A percentile compares a stretch with the other conserved stretches of the same genome.
Evolutionary conservation across 768 basidiomycete species (phyloP).

Genomic region (Amanita fuliginea): DNA sequence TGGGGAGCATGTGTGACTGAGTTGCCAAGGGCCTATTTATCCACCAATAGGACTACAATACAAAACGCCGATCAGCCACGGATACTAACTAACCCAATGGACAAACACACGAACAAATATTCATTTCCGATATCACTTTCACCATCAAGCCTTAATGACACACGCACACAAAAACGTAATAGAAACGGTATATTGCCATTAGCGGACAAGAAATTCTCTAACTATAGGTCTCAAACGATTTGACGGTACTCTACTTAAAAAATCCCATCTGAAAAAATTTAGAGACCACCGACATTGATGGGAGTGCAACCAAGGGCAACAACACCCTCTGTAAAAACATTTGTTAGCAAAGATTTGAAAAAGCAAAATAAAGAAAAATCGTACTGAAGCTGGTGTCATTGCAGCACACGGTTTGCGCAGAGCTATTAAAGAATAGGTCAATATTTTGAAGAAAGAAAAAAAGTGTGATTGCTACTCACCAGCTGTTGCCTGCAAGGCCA

Average conservation of each 20-base stretch:
- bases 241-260: neutral
- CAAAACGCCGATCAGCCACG: too few relatives aligned
- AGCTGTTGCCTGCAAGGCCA: constrained; percentile 11
- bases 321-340: constrained; percentile 12
- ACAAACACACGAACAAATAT: too few relatives aligned
- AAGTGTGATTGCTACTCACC: constrained; percentile 6
- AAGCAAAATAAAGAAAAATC: neutral
- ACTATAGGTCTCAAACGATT: neutral
- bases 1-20: neutral
- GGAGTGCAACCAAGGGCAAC: constrained; percentile 19
- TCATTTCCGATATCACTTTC: too few relatives aligned
- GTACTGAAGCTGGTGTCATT: constrained; percentile 15
- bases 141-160: too few relatives aligned
- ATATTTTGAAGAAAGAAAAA: neutral
- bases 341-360: neutral
- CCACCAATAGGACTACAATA: too few relatives aligned
- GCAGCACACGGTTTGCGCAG: constrained; percentile 17
- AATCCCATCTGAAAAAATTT: neutral
- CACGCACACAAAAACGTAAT: too few relatives aligned
- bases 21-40: too few relatives aligned
- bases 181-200: neutral
- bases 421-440: neutral
- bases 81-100: too few relatives aligned
- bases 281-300: constrained; percentile 17
- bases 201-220: neutral